A percentile compares a stretch with the other conserved stretches of the same genome.
Conservation (phyloP, 2,329 filamentous ascomycete species). For the Coniochaeta sp. region DNA sequence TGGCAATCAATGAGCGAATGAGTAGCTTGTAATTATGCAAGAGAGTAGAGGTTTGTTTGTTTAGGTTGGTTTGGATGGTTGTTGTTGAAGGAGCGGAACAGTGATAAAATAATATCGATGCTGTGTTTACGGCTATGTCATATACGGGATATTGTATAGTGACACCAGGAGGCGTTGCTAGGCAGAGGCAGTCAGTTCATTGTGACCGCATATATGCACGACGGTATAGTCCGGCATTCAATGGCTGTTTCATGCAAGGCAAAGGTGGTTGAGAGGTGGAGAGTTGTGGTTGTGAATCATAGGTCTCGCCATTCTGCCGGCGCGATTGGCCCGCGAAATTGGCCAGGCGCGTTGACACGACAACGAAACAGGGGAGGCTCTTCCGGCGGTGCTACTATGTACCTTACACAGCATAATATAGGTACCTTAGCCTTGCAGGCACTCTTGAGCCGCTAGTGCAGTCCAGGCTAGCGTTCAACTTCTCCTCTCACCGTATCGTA, state of each 20-base stretch:
- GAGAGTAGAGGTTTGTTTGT: neutral
- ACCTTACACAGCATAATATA: no score
- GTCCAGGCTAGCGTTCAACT: neutral
- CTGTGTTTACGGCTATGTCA: slow-evolving; percentile 1
- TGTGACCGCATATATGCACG: neutral
- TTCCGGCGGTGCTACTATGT: no score
- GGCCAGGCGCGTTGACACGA: neutral
- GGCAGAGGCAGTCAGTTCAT: neutral
- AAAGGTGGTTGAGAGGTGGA: neutral
- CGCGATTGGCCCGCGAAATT: neutral
- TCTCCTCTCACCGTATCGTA: no score
- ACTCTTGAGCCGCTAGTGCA: neutral
- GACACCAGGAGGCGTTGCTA: neutral
- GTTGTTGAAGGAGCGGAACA: neutral
- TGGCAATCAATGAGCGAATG: neutral
- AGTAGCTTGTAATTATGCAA: neutral
- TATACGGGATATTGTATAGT: neutral
- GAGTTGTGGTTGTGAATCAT: neutral
- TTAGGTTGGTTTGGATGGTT: no score
- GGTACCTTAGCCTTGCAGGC: neutral
- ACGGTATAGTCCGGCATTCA: neutral
- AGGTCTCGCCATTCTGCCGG: neutral
- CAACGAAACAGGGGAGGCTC: neutral
- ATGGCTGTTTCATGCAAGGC: neutral
- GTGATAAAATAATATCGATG: neutral